Base-by-base conservation (phyloP, 2,329 filamentous ascomycete genomes). In the Seiridium cupressi region DNA sequence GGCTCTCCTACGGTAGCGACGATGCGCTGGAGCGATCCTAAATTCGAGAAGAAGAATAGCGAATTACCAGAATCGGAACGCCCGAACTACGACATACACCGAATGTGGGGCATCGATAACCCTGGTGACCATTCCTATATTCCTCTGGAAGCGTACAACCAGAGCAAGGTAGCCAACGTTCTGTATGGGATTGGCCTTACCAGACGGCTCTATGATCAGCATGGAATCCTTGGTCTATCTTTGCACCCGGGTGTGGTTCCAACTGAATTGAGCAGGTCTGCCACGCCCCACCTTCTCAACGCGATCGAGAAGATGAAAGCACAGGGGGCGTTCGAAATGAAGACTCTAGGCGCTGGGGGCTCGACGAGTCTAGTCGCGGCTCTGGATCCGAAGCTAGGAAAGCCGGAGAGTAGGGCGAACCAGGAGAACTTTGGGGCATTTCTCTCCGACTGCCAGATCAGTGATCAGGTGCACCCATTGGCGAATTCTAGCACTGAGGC, bases 301-400 rank as follows among this genome's bases (percentile, higher is more conserved):
- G 51, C 53, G 26, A 55, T 38, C 57, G 68, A 64, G 59, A 60
- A 65, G 61, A 66, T 66, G 42, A 71, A 58, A 49, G 67, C 69
- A 38, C 42, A 59, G 6, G 36, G 60, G 7, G 31, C 44, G 2
- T 51, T 63, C 26, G 63, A 66, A 10, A 42, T 54, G 56, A 79
- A 77, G 66, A 72, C 68, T 8, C 62, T 73, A 38, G 74, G 78
- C 63, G 73, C 79, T 65, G 78, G 78, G 4, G 73, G 72, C 57
- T 71, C 75, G 7, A 79, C 78, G 1, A 75, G 70, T 31, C 64
- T 81, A 7, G 72, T 76, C 11, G 77, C 78, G 6, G 78, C 76
- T 7, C 69, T 81, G 42, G 78, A 80, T 64, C 77, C 77, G 0
- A 67, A 65, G 4, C 65, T 81, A n/a, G 55, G 55, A 8, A 26